A percentile compares a stretch with the other conserved stretches of the same genome.
phyloP scores from a whole-genome alignment of 176 grass and related monocot species.

The Carex myosuroides region DNA sequence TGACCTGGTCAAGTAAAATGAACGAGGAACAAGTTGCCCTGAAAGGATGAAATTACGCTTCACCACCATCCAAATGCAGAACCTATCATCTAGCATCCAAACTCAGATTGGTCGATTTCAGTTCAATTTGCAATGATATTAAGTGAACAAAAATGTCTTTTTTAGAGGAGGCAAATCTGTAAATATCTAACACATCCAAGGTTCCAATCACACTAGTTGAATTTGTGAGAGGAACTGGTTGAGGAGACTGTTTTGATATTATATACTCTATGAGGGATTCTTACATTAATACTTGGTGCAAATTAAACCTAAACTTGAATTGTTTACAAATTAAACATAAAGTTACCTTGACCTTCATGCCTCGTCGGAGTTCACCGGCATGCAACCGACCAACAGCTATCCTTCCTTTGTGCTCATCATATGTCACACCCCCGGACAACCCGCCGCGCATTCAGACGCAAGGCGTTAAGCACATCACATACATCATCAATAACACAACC shows the following conservation, averaged over 20 bases:
- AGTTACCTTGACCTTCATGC: conserved; percentile 87
- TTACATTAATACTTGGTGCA: not conserved
- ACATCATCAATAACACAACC: too few relatives aligned
- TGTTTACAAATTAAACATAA: conserved; percentile 21
- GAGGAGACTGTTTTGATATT: not conserved
- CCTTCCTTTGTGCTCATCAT: conserved; percentile 97
- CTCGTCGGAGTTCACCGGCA: conserved; percentile 69
- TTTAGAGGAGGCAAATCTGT: not conserved
- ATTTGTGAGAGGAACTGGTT: not conserved
- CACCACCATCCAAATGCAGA: not conserved
- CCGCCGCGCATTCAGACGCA: too few relatives aligned
- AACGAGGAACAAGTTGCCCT: too few relatives aligned
- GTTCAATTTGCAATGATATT: not conserved
- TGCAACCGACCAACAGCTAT: conserved; percentile 96
- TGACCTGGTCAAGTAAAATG: conserved; percentile 35
- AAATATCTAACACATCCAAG: not conserved
- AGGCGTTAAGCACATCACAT: too few relatives aligned
- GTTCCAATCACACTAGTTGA: not conserved
- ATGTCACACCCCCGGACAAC: too few relatives aligned
- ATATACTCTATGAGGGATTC: not conserved
- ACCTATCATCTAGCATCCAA: not conserved
- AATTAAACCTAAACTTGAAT: not conserved
- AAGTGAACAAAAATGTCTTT: not conserved
- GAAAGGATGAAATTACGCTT: not conserved
- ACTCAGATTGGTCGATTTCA: not conserved